Evolutionary conservation across 768 basidiomycete species (phyloP), one percentile per base, ranked within the genome.

Genomic region (Rhodotorula diobovata): DNA sequence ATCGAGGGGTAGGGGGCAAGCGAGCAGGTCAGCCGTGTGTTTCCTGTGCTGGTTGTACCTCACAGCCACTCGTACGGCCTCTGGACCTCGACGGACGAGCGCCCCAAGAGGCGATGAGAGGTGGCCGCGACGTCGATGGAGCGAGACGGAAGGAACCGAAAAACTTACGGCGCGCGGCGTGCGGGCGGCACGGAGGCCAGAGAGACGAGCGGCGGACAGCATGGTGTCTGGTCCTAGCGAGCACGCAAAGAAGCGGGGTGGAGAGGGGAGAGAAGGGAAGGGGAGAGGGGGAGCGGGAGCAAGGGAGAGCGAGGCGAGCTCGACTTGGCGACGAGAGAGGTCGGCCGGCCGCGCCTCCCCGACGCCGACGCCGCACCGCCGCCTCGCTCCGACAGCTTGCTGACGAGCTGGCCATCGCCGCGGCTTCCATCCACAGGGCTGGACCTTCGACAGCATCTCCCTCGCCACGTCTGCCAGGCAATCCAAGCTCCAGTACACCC

Each of bases 121-220:
- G 39, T 18, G 37, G 54, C 54, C 21, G 32, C 32, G n/a, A 53
- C 28, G 41, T 6, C 43, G 10, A 56, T 21, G 32, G 41, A 43
- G 2, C 23, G 41, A 11, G 57, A 32, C n/a, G 28, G 58, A 20
- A 35, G n/a, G 28, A 50, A 20, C 4, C 32, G 25, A 41, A 58
- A 56, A 54, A 67, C 66, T 64, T 20, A 71, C 66, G 59, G 73
- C 30, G 34, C 66, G 63, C 25, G 73, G 73, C 30, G 65, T n/a
- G 59, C 69, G 73, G 59, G 68, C 66, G 63, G 66, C 63, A 30
- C 73, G 73, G 48, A 68, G 54, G 54, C 68, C 66, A 37, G 73
- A 63, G 68, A 66, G 61, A 32, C 73, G 73, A 28, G 73, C 70
- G 35, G 73, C 73, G 32, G 73, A 74, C 37, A 74, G 69, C 73